Conservation (phyloP, 108 stramenopile genomes). For the Pseudonitzschia delicatissima region DNA sequence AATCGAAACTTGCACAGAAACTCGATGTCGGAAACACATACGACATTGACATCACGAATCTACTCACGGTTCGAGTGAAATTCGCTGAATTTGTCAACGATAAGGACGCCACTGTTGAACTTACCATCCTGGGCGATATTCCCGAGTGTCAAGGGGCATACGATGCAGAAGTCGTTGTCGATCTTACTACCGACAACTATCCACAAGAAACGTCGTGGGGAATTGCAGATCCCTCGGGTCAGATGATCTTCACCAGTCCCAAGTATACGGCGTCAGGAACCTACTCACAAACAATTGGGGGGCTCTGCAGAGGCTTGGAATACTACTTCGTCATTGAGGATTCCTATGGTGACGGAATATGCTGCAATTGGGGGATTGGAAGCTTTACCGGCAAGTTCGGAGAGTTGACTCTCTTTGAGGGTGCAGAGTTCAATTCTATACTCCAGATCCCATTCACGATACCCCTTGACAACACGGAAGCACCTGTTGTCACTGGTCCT, state of each 20-base stretch:
- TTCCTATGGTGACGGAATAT: neutral
- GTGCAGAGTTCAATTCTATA: neutral
- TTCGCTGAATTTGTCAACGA: neutral
- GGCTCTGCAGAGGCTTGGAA: neutral
- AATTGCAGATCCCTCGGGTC: neutral
- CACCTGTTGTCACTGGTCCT: too few relatives aligned
- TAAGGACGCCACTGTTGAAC: neutral
- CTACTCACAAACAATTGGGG: neutral
- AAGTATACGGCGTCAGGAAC: too few relatives aligned
- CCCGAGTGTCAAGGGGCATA: too few relatives aligned
- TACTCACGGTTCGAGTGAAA: neutral
- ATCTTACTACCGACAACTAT: neutral
- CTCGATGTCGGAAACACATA: too few relatives aligned
- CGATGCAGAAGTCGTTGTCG: neutral
- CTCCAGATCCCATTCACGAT: neutral
- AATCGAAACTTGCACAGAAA: neutral
- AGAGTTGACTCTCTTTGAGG: neutral
- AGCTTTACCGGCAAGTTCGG: neutral
- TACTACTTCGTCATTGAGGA: neutral
- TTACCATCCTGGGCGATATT: neutral
- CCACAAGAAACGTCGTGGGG: neutral
- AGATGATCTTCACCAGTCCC: too few relatives aligned
- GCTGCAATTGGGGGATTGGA: neutral
- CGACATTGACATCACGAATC: too few relatives aligned
- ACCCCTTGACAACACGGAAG: too few relatives aligned